A percentile compares a stretch with the other conserved stretches of the same genome.
phyloP scores from a whole-genome alignment of 2,329 filamentous ascomycete species.

The Rhynchosporium secalis region DNA sequence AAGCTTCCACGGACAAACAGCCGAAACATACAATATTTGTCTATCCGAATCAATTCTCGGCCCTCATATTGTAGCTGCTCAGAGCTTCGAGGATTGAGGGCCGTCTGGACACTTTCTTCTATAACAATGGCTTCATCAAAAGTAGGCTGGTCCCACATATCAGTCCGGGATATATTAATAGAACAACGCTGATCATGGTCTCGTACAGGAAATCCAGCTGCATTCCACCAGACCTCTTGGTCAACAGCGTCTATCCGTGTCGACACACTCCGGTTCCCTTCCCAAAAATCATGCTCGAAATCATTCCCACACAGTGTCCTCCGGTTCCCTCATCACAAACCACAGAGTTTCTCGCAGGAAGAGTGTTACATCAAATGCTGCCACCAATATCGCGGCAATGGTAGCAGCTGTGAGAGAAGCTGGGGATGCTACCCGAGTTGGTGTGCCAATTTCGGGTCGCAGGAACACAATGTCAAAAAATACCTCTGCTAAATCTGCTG shows the following conservation, averaged over 20 bases:
- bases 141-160: constrained; percentile 46
- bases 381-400: constrained; percentile 71
- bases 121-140: constrained; percentile 61
- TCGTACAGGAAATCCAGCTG: constrained; percentile 61
- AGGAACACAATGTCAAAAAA: constrained; percentile 71
- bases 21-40: constrained; percentile 18
- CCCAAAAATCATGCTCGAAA: constrained; percentile 56
- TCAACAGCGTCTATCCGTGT: constrained; percentile 60
- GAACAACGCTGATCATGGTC: constrained; percentile 37
- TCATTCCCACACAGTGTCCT: constrained; percentile 79
- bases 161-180: constrained; percentile 35
- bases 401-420: constrained; percentile 71
- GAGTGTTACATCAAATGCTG: constrained; percentile 79
- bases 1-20: constrained; percentile 29
- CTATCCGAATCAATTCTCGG: constrained; percentile 31
- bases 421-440: constrained; percentile 53
- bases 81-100: constrained; percentile 41
- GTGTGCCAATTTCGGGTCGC: constrained; percentile 60
- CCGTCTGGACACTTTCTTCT: constrained; percentile 40
- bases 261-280: constrained; percentile 57
- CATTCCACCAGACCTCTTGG: constrained; percentile 63
- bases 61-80: constrained; percentile 40
- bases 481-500: constrained; percentile 52
- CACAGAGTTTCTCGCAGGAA: constrained; percentile 91
- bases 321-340: constrained; percentile 73